Percentiles rank a stretch among this genome's conserved stretches.
phyloP scores from a whole-genome alignment of 1,139 yeast genomes.

The Debaryomycetaceae sp. region DNA sequence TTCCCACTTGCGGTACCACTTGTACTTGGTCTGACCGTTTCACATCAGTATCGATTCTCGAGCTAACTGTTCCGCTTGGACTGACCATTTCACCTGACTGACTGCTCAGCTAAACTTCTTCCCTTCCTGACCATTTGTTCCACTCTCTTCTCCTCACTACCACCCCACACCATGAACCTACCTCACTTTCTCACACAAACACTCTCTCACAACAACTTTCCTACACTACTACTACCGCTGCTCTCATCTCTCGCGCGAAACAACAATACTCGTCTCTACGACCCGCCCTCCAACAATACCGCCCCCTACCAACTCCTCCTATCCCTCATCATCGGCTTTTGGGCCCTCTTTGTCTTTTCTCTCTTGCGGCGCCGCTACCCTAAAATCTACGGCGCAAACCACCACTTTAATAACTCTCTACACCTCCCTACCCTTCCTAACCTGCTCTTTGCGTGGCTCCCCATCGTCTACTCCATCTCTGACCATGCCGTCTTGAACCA shows the following conservation, averaged over 20 bases:
- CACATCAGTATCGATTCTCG: too few relatives aligned
- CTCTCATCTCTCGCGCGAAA: not conserved
- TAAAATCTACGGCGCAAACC: constrained; percentile 54
- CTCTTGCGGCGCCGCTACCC: constrained; percentile 57
- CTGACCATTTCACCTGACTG: too few relatives aligned
- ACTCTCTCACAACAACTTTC: too few relatives aligned
- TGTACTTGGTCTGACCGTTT: too few relatives aligned
- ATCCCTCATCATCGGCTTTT: constrained; percentile 51
- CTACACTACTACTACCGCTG: too few relatives aligned
- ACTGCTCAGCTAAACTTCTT: too few relatives aligned
- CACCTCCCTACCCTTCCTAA: constrained; percentile 32
- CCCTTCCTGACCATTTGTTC: constrained; percentile 1
- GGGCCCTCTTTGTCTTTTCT: constrained; percentile 57
- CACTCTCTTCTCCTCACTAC: too few relatives aligned
- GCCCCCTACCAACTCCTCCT: constrained; percentile 46
- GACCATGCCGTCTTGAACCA: constrained; percentile 75
- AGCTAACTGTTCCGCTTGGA: too few relatives aligned
- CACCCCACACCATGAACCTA: too few relatives aligned
- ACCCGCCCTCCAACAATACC: constrained; percentile 23
- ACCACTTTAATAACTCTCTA: constrained; percentile 31
- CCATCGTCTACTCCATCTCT: constrained; percentile 47
- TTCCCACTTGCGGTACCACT: too few relatives aligned
- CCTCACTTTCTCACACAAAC: too few relatives aligned
- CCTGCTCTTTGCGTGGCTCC: constrained; percentile 72
- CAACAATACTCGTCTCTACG: constrained; percentile 5